Conservation (phyloP, 148 eudicot genomes). For the Salicornia ramosissima region DNA sequence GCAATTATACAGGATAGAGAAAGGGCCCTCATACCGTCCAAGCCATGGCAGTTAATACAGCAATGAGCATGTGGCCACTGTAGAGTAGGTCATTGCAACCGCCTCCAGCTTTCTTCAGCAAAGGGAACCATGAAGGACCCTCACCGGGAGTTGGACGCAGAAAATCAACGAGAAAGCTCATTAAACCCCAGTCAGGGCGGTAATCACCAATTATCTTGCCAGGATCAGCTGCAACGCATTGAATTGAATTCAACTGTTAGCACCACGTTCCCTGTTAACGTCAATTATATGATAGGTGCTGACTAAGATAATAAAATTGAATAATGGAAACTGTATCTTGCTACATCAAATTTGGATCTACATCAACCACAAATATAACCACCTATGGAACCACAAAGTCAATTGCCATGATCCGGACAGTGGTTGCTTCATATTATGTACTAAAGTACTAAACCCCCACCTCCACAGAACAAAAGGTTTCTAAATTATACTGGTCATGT, state of each 20-base stretch:
- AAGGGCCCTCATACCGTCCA: constrained; percentile 66
- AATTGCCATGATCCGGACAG: background rate
- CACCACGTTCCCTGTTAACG: constrained; percentile 8
- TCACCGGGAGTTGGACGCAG: constrained; percentile 65
- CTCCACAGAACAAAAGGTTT: background rate
- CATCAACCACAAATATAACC: background rate
- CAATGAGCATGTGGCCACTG: constrained; percentile 98
- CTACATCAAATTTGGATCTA: background rate
- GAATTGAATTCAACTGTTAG: background rate
- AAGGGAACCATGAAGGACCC: constrained; percentile 65
- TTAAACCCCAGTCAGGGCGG: constrained; percentile 85
- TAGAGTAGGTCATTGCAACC: constrained; percentile 97
- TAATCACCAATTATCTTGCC: constrained; percentile 45
- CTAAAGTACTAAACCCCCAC: background rate
- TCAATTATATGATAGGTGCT: background rate
- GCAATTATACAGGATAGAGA: background rate
- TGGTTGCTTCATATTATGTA: background rate
- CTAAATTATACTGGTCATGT: background rate
- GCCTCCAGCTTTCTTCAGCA: constrained; percentile 88
- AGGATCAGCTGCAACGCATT: constrained; percentile 48
- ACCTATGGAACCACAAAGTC: background rate
- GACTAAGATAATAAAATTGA: background rate
- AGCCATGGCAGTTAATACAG: constrained; percentile 96
- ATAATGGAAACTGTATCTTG: background rate
- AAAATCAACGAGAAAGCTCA: constrained; percentile 83